Base-by-base conservation (phyloP, 1,284 basidiomycete genomes). In the Leccinum fallax region DNA sequence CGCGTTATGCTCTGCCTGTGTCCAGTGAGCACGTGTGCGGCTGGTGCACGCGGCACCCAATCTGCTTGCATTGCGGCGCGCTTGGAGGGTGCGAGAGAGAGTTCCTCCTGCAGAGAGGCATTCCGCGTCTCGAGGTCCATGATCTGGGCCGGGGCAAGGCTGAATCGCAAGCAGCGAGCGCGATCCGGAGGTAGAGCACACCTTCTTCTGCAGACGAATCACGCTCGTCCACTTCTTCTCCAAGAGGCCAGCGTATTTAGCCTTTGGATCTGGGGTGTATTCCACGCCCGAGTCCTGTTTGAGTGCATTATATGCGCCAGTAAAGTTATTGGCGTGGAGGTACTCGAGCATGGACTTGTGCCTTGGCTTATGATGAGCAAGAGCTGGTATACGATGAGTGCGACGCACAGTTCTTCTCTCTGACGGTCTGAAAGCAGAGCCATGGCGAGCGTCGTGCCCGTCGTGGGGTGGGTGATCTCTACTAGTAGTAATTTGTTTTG, bases 181-280 rank as follows among this genome's bases (percentile, higher is more conserved):
- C 21, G 34, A 63, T 36, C 36, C 51, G 30, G 63, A 11, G 53
- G 63, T 19, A 43, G 59, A 51, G 56, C 24, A 67, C 68, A 91
- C 93, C 88, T 96, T 96, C 82, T 95, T 94, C 80, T 97, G 95
- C 70, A 97, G 75, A 64, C 94, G 83, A 63, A 97, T 95, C 24
- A 96, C 93, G 71, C 90, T 92, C 28, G 93, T 95, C 94, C 94
- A 97, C 76, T 97, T 97, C 86, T 95, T 96, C 80, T 94, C 94
- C 63, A 97, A 78, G 62, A 97, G 79, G 0, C 93, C 94, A 2
- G 88, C 86, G 72, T 88, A 92, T 71, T 92, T 92, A 55, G 90
- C 87, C 71, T 91, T 93, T 16, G 93, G 86, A 79, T 95, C 92
- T 19, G 88, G 88, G 9, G 83, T 82, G 73, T 94, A 94, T 61